Conservation (phyloP, 768 basidiomycete genomes). For the Leccinum variicolor region DNA sequence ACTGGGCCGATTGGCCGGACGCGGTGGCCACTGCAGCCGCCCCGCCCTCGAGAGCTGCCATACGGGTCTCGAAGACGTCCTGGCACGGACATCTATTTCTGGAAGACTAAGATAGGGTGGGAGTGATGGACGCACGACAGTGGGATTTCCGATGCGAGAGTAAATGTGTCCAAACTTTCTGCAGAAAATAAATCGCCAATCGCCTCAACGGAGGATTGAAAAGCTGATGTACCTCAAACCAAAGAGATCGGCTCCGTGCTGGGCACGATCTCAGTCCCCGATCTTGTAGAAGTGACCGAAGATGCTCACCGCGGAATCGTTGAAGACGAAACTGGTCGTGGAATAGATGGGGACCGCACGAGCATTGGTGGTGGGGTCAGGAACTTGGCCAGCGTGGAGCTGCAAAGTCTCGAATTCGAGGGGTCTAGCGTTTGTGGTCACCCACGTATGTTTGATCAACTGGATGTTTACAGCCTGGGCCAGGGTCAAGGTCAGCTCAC, state of each 20-base stretch:
- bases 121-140: constrained; percentile 38
- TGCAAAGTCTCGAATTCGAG: constrained; percentile 62
- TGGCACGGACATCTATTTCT: constrained; percentile 13
- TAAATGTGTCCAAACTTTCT: constrained; percentile 50
- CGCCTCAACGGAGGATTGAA: background rate
- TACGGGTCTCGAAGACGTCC: constrained; percentile 65
- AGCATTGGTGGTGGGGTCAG: constrained; percentile 53
- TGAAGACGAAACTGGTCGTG: constrained; percentile 54
- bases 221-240: constrained; percentile 35
- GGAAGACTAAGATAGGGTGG: background rate
- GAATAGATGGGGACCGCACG: constrained; percentile 65
- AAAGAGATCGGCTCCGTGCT: constrained; percentile 59
- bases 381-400: constrained; percentile 57
- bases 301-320: constrained; percentile 43
- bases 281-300: background rate
- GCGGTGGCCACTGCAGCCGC: constrained; percentile 53
- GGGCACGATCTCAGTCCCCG: constrained; percentile 2
- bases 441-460: background rate
- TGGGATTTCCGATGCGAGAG: constrained; percentile 56
- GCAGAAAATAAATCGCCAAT: background rate
- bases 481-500: background rate
- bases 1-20: constrained; percentile 62
- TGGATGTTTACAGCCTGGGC: background rate
- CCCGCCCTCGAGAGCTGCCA: constrained; percentile 64
- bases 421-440: constrained; percentile 16